A percentile compares a stretch with the other conserved stretches of the same genome.
Conservation (phyloP, 495 filamentous ascomycete species). For the Clavariopsis aquatica region DNA sequence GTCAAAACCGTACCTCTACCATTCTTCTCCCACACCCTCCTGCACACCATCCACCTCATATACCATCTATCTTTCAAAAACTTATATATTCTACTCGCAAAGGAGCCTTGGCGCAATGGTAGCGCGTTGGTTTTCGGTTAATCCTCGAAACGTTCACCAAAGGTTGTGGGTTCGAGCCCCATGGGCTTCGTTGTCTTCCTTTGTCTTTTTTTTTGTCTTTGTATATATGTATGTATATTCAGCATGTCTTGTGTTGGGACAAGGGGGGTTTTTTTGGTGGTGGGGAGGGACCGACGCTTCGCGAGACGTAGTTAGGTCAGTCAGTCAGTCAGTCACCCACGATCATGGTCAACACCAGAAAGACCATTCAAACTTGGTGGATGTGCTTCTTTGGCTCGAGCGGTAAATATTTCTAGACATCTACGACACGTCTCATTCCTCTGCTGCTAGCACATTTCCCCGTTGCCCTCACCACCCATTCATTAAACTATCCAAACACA, state of each 20-base stretch:
- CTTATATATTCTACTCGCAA: background rate
- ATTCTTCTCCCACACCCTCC: background rate
- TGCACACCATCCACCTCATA: too few species aligned
- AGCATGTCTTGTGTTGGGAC: too few species aligned
- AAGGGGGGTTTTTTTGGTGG: background rate
- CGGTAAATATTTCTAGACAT: too few species aligned
- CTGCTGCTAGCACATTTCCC: background rate
- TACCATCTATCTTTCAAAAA: background rate
- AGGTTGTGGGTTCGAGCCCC: slow-evolving; percentile 45
- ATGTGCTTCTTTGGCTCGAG: too few species aligned
- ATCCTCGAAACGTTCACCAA: slow-evolving; percentile 36
- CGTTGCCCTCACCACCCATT: too few species aligned
- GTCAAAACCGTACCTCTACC: too few species aligned
- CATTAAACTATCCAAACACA: slow-evolving; percentile 11
- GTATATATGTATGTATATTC: background rate
- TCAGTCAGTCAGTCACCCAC: too few species aligned
- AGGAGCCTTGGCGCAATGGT: slow-evolving; percentile 41
- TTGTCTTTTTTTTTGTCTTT: slow-evolving; percentile 10
- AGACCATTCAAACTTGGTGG: too few species aligned
- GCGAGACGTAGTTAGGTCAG: too few species aligned
- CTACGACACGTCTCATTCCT: too few species aligned
- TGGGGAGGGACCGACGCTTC: too few species aligned
- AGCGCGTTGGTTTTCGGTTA: slow-evolving; percentile 44
- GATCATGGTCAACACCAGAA: too few species aligned
- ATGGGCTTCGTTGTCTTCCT: slow-evolving; percentile 34